Base-by-base conservation (phyloP, 768 basidiomycete genomes). In the Phallus indusiatus region DNA sequence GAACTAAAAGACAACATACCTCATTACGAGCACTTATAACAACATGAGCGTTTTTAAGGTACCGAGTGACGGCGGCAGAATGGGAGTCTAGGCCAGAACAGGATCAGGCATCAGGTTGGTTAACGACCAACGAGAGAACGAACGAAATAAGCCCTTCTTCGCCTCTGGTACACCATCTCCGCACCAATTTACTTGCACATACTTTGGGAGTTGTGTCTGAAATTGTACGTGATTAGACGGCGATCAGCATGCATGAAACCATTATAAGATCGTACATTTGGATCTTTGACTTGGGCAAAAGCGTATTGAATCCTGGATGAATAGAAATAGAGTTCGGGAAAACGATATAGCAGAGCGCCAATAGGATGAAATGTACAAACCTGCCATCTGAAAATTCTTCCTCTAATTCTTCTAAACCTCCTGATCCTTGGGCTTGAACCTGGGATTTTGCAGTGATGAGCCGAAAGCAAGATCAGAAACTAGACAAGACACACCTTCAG, bases 171-270 rank as follows among this genome's bases (percentile, higher is more conserved):
- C 95, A 60, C 95, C 95, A 67, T 95, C 94, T 48, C 95, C 95
- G 65, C 92, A 93, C 94, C 95, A 96, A 66, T 93, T 91, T 71
- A 98, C 87, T 67, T 95, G 90, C 16, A 97, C 92, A 62, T 94
- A 91, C 74, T 96, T 97, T 49, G 86, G 78, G 1, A 98, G 79
- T 61, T 86, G 77, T 67, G 81, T 90, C 88, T 95, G 55, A 11
- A 65, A 59, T 24, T 49, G 51, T 16, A 59, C 53, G 47, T 8
- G 21, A 12, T 57, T 52, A 1, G 50, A 54, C 24, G 14, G 20
- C 1, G 21, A 18, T 28, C 22, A 46, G n/a, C 35, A 14, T n/a
- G 46, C 18, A 22, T 2, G 48, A 5, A 33, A 60, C 20, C n/a
- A 24, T 46, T 17, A 33, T 47, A 50, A 28, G 56, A 1, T 69